Percentiles rank a stretch among this genome's conserved stretches.
Conservation (phyloP, 306 rosid genomes). For the Alnus rubra region DNA sequence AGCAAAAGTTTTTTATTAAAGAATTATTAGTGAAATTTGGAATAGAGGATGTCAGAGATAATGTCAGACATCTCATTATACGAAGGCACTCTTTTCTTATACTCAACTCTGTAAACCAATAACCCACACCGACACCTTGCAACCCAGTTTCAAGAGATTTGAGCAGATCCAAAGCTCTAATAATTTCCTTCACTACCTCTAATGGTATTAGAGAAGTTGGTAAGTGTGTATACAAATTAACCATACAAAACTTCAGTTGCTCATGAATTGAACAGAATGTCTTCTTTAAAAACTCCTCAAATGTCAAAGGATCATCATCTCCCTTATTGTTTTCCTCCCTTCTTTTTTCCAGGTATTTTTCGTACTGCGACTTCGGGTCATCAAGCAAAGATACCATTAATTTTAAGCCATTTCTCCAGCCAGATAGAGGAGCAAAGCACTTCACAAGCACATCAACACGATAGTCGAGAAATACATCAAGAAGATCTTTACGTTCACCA, state of each 20-base stretch:
- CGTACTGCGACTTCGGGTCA: conserved; percentile 24
- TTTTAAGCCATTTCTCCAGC: not conserved
- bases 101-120: conserved; percentile 10
- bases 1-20: conserved; percentile 12
- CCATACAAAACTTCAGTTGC: conserved; percentile 8
- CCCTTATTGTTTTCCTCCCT: not conserved
- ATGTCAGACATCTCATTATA: conserved; percentile 11
- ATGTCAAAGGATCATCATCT: conserved; percentile 9
- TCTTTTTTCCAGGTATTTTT: not conserved
- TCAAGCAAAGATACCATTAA: conserved; percentile 31
- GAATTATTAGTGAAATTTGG: not conserved
- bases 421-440: too few relatives aligned
- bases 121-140: not conserved
- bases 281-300: conserved; percentile 34
- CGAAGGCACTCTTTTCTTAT: conserved; percentile 12
- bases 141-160: not conserved
- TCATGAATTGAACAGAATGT: conserved; percentile 14
- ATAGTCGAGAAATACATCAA: too few relatives aligned
- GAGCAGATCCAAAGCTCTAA: not conserved
- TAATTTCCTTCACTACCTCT: not conserved
- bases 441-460: too few relatives aligned
- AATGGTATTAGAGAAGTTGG: conserved; percentile 47
- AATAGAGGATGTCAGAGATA: not conserved
- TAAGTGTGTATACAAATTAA: conserved; percentile 39
- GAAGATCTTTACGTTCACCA: too few relatives aligned